phyloP scores from a whole-genome alignment of 768 basidiomycete species.

The Pleurotus giganteus region DNA sequence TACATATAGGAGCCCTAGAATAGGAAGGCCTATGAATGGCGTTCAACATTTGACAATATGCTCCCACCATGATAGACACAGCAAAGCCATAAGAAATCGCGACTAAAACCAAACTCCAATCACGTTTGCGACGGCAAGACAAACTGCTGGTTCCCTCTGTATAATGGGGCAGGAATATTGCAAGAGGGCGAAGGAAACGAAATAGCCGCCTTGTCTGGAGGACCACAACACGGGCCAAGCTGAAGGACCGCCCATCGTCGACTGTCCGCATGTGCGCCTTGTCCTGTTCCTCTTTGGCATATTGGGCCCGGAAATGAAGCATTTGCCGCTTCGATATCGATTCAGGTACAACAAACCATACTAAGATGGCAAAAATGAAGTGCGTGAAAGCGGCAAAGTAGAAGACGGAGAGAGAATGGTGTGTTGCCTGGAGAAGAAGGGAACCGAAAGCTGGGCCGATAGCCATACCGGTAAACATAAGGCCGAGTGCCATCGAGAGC shows the following conservation, averaged over 20 bases:
- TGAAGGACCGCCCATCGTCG: slow-evolving; percentile 5
- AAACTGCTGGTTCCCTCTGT: slow-evolving; percentile 13
- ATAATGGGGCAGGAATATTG: slow-evolving; percentile 52
- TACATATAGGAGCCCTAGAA: slow-evolving; percentile 53
- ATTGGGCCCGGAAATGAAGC: slow-evolving; percentile 33
- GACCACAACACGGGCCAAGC: not conserved
- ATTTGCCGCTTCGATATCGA: slow-evolving; percentile 58
- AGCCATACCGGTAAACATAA: slow-evolving; percentile 72
- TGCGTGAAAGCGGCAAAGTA: slow-evolving; percentile 59
- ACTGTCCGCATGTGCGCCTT: slow-evolving; percentile 11
- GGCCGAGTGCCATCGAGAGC: slow-evolving; percentile 65
- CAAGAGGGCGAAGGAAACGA: slow-evolving; percentile 69
- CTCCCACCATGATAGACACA: slow-evolving; percentile 44
- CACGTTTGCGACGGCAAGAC: slow-evolving; percentile 32
- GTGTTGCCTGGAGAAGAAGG: slow-evolving; percentile 57
- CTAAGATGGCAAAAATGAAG: slow-evolving; percentile 42
- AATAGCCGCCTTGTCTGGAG: slow-evolving; percentile 42
- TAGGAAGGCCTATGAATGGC: not conserved
- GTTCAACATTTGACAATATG: not conserved
- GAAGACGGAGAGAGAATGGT: slow-evolving; percentile 62
- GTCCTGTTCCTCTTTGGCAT: slow-evolving; percentile 30
- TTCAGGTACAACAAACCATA: slow-evolving; percentile 72
- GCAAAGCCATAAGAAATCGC: slow-evolving; percentile 51
- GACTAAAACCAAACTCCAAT: slow-evolving; percentile 67
- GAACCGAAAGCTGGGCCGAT: slow-evolving; percentile 75